Conservation (phyloP, 371 early-diverging fungal genomes). For the Mucor sp. region DNA sequence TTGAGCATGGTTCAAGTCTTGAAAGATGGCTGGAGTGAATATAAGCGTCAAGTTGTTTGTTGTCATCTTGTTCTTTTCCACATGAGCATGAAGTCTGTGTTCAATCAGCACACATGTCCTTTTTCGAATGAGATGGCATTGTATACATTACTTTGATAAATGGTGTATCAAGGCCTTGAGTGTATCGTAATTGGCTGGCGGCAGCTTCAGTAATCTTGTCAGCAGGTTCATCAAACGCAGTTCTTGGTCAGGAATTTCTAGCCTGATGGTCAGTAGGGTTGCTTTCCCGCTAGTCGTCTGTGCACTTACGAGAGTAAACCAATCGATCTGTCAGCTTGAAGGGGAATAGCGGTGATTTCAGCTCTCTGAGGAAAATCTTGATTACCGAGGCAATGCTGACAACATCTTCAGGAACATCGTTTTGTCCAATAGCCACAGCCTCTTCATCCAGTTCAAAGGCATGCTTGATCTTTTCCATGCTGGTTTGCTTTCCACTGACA, state of each 20-base stretch:
- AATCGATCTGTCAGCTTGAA: slow-evolving; percentile 58
- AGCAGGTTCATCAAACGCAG: slow-evolving; percentile 53
- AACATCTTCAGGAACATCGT: slow-evolving; percentile 57
- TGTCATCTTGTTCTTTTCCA: slow-evolving; percentile 64
- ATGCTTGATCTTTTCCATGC: slow-evolving; percentile 57
- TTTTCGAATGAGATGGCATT: background rate
- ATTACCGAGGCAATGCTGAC: slow-evolving; percentile 62
- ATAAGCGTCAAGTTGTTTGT: slow-evolving; percentile 55
- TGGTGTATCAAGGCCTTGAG: slow-evolving; percentile 56
- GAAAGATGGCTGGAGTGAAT: slow-evolving; percentile 65
- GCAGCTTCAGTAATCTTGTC: slow-evolving; percentile 51
- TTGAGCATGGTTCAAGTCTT: slow-evolving; percentile 57
- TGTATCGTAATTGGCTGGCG: slow-evolving; percentile 60
- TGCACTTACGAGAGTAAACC: slow-evolving; percentile 56
- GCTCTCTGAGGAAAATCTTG: slow-evolving; percentile 66
- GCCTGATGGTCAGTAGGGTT: background rate
- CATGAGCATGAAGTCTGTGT: slow-evolving; percentile 23
- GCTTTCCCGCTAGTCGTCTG: too few species aligned
- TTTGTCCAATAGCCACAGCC: slow-evolving; percentile 51
- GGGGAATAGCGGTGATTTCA: slow-evolving; percentile 68
- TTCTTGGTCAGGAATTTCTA: slow-evolving; percentile 55
- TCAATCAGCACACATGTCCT: background rate
- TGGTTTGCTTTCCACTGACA: slow-evolving; percentile 64
- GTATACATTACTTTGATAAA: slow-evolving; percentile 47
- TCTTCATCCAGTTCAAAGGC: slow-evolving; percentile 61